These are phyloP conservation scores for Plenodomus lindquistii DNA, from an alignment of 2,329 filamentous ascomycete species.

Conservation along the genomic window DNA sequence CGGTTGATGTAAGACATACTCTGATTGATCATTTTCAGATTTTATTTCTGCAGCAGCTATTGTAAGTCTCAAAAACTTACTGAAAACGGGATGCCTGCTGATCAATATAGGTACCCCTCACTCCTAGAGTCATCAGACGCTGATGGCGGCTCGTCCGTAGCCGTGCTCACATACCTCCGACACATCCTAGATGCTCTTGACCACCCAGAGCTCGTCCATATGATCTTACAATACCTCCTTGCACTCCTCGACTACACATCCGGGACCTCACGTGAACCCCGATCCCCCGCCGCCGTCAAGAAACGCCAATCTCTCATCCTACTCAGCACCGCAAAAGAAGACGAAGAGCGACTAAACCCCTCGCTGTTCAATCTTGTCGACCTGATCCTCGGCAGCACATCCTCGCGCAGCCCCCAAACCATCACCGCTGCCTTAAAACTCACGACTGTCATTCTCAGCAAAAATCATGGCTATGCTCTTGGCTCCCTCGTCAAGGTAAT, in stretches of 20 bases:
- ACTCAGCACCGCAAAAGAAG: constrained; percentile 75
- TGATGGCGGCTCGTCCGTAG: constrained; percentile 94
- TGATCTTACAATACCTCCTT: constrained; percentile 89
- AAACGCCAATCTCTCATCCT: constrained; percentile 89
- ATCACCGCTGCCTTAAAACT: constrained; percentile 87
- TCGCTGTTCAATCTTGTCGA: constrained; percentile 92
- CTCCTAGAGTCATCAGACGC: constrained; percentile 95
- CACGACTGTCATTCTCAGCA: constrained; percentile 80
- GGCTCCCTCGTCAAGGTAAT: constrained; percentile 74
- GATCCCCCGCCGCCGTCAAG: constrained; percentile 67
- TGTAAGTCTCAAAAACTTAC: constrained; percentile 60
- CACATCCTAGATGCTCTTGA: constrained; percentile 89
- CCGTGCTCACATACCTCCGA: constrained; percentile 89
- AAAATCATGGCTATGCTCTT: constrained; percentile 85
- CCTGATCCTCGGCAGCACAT: constrained; percentile 81
- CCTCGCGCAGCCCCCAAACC: constrained; percentile 84
- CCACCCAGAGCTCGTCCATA: constrained; percentile 90
- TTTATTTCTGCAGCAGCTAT: constrained; percentile 88
- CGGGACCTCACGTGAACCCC: constrained; percentile 39
- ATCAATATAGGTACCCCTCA: constrained; percentile 76
- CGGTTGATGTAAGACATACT: constrained; percentile 87
- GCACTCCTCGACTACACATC: constrained; percentile 68
- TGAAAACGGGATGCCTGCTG: constrained; percentile 7
- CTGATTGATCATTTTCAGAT: constrained; percentile 96
- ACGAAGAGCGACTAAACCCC: constrained; percentile 77